Base-by-base conservation (phyloP, 2,329 filamentous ascomycete genomes). In the Sodiomyces alkalinus region DNA sequence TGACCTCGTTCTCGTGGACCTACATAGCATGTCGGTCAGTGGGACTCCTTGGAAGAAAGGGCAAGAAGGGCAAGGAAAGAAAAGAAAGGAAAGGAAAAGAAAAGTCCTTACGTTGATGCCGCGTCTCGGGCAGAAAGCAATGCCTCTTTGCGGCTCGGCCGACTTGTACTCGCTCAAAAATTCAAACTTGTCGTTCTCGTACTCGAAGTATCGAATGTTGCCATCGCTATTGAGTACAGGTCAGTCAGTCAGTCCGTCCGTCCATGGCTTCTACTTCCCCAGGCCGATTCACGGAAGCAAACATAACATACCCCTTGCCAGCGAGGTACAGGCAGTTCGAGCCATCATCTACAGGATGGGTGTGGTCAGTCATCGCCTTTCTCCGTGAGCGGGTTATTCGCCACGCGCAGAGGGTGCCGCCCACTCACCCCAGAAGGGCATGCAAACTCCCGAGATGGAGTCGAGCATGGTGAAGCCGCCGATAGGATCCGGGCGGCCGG, bases 131-230 rank as follows among this genome's bases (percentile, higher is more conserved):
- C 96, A 57, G 55, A 98, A 96, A 19, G 83, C 90, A 43, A 98
- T 68, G 43, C 90, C 90, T 49, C 90, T 74, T 59, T 98, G 90
- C 18, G 90, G 87, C 39, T 98, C 90, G 21, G 66, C 62, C n/a
- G 90, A 96, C 58, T 94, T 93, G 68, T 96, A 90, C 53, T 96
- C 87, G 38, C 85, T 92, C 30, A 98, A 62, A 55, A 81, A 93
- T 56, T 98, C 87, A 49, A 98, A 94, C 56, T 94, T 94, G 65
- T 96, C 87, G 57, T 96, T 92, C 50, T 92, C 81, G 48, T 92
- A 92, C 57, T 98, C 90, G 53, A 81, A 98, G 66, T 98, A 98
- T 39, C 90, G 86, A 48, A 98, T 98, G 57, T 98, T 98, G 47
- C 90, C 90, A 49, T 98, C 90, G 55, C 82, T 90, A 37, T 11